Evolutionary conservation across 768 basidiomycete genomes (phyloP).

Genomic region (Boletus sp.): DNA sequence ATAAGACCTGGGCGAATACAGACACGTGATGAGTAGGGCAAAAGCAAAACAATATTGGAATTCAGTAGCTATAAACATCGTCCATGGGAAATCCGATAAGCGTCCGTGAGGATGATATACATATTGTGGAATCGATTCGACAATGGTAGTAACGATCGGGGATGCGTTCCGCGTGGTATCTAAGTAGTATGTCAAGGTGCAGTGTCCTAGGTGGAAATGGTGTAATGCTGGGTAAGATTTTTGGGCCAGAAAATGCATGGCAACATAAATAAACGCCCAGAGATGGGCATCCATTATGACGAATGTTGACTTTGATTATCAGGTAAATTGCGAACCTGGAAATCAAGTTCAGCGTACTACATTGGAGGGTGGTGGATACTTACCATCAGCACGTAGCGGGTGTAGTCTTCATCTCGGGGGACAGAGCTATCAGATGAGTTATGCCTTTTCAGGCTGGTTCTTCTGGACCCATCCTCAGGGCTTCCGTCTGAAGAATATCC

Average conservation of each 20-base stretch:
- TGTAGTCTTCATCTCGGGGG: slow-evolving; percentile 52
- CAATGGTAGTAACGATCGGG: slow-evolving; percentile 7
- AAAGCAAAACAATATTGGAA: slow-evolving; percentile 1
- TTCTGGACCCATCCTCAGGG: slow-evolving; percentile 24
- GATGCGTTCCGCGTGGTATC: slow-evolving; percentile 12
- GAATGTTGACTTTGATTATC: slow-evolving; percentile 39
- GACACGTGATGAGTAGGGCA: slow-evolving; percentile 3
- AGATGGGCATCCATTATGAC: slow-evolving; percentile 8
- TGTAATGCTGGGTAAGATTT: neutral
- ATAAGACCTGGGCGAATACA: slow-evolving; percentile 10
- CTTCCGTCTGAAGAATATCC: slow-evolving; percentile 21
- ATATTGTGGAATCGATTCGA: slow-evolving; percentile 10
- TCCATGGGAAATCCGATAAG: slow-evolving; percentile 13
- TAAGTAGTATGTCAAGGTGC: slow-evolving; percentile 15
- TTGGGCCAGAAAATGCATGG: slow-evolving; percentile 3
- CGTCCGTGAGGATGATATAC: slow-evolving; percentile 21
- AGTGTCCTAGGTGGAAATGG: neutral
- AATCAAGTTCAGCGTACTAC: slow-evolving; percentile 9
- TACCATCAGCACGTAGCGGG: slow-evolving; percentile 53
- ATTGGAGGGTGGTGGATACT: slow-evolving; percentile 17
- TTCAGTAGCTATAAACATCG: slow-evolving; percentile 3
- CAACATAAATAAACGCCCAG: slow-evolving; percentile 7
- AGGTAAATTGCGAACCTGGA: slow-evolving; percentile 55
- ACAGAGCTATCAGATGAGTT: slow-evolving; percentile 22
- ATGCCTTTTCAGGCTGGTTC: slow-evolving; percentile 20